These are phyloP conservation scores for Xylariaceae sp. DNA, from an alignment of 2,329 filamentous ascomycete genomes.

Conservation along the genomic window DNA sequence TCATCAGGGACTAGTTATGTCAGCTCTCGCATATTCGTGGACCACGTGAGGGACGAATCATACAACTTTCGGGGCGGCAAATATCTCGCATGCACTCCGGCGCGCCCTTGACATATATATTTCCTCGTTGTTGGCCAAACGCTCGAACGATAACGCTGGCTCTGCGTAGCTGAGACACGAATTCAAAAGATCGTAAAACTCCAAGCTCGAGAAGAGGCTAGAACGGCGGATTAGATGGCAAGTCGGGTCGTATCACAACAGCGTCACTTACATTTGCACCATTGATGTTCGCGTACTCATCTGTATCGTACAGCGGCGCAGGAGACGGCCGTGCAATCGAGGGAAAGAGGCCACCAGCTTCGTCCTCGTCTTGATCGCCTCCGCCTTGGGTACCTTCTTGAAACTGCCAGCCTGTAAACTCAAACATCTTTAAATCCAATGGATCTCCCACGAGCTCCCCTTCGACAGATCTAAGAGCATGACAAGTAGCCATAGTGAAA, in stretches of 20 bases:
- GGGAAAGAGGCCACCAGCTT: slow-evolving; percentile 72
- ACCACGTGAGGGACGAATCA: slow-evolving; percentile 34
- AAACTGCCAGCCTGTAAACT: slow-evolving; percentile 89
- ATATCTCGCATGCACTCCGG: slow-evolving; percentile 96
- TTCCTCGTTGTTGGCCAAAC: slow-evolving; percentile 77
- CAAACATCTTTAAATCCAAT: slow-evolving; percentile 96
- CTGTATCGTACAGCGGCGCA: slow-evolving; percentile 48
- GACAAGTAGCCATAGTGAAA: slow-evolving; percentile 96
- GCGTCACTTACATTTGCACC: slow-evolving; percentile 29
- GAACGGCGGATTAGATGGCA: slow-evolving; percentile 15
- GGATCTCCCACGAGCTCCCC: slow-evolving; percentile 89
- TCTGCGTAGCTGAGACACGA: slow-evolving; percentile 85
- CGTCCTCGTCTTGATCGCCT: slow-evolving; percentile 65
- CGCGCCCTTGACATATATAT: slow-evolving; percentile 92
- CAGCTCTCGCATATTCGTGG: slow-evolving; percentile 14
- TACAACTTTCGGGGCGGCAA: slow-evolving; percentile 74
- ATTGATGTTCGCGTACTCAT: slow-evolving; percentile 28
- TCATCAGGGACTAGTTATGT: slow-evolving; percentile 64
- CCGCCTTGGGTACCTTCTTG: slow-evolving; percentile 75
- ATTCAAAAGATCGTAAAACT: slow-evolving; percentile 88
- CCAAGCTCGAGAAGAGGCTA: slow-evolving; percentile 72
- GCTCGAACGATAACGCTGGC: slow-evolving; percentile 90
- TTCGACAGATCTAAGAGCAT: slow-evolving; percentile 83
- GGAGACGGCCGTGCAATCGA: slow-evolving; percentile 80
- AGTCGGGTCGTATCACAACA: not conserved